Base-by-base conservation (phyloP, 1,139 yeast genomes). In the Sugiyamaella novakii region DNA sequence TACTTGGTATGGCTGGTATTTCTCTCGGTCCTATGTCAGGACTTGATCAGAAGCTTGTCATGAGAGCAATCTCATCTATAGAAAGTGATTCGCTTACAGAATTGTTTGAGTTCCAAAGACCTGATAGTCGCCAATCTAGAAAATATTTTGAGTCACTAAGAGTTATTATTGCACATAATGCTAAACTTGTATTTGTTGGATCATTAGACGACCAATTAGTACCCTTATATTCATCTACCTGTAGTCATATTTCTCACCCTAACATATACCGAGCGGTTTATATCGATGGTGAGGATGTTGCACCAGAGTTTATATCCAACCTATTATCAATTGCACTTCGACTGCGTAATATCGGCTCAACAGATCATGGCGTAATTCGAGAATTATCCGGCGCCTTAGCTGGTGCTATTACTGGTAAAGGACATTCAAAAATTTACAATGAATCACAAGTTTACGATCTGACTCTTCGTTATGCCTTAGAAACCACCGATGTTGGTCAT, bases 1-100 rank as follows among this genome's bases (percentile, higher is more conserved):
- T 92, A 19, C 70, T 92, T 44, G 94, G 92, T 1, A 92, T 92
- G 98, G 98, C 98, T 0, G 98, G 98, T 1, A 80, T 89, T 22
- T 88, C 89, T 58, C 81, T 87, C 61, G 98, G 98, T 0, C 98
- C 98, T 1, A 87, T 87, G 62, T 87, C 82, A 58, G 98, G 97
- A 0, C 80, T 81, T 55, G 97, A 92, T 64, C 89, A 87, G 64
- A 82, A 83, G 5, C 72, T 89, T 37, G 79, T 89, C 57, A 83
- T 91, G 71, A 78, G 89, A 55, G 97, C 97, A 0, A 88, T 88
- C 61, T 83, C 95, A 1, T 83, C 95, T 0, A 84, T 92, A 49
- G 98, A 92, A 63, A 87, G 83, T 58, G 95, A 86, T 50, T 87
- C 96, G 0, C 68, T 91, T 67, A 70, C 78, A 58, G 98, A 92